phyloP scores from a whole-genome alignment of 208 protist species.

The Crithidia sp. region DNA sequence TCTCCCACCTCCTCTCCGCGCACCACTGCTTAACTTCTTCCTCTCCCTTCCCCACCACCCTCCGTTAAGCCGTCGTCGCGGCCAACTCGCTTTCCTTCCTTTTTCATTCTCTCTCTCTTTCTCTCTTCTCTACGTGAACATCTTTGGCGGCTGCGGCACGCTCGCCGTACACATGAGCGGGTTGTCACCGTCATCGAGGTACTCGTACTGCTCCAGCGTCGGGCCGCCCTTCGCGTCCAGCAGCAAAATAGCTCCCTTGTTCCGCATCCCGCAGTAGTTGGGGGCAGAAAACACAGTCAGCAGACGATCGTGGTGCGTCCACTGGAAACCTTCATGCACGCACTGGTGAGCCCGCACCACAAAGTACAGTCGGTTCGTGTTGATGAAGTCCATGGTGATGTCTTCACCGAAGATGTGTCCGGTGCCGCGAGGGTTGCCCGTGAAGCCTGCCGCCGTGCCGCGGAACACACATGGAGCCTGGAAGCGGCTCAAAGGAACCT shows the following conservation, averaged over 20 bases:
- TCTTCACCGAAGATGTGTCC: constrained; percentile 99
- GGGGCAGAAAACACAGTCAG: constrained; percentile 99
- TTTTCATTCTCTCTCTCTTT: constrained; percentile 5
- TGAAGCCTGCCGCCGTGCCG: constrained; percentile 89
- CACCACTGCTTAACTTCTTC: too few relatives aligned
- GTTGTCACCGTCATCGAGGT: constrained; percentile 17
- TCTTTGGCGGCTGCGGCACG: constrained; percentile 24
- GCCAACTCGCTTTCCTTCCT: neutral
- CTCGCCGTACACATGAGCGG: constrained; percentile 14
- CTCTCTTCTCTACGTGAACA: constrained; percentile 24
- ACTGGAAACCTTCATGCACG: constrained; percentile 98
- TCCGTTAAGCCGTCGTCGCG: too few relatives aligned
- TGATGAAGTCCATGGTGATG: constrained; percentile 96
- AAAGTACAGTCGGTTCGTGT: constrained; percentile 97
- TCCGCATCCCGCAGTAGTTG: constrained; percentile 99
- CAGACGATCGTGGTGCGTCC: constrained; percentile 97
- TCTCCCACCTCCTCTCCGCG: too few relatives aligned
- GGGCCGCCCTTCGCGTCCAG: constrained; percentile 54
- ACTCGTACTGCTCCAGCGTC: constrained; percentile 73
- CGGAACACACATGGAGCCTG: constrained; percentile 40
- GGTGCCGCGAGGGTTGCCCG: constrained; percentile 97
- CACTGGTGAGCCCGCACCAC: constrained; percentile 99
- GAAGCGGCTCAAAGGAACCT: constrained; percentile 29
- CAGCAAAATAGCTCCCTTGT: constrained; percentile 97
- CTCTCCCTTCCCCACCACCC: too few relatives aligned